Percentiles rank a stretch among this genome's conserved stretches.
These are phyloP conservation scores for Gynostemma pentaphyllum DNA, from an alignment of 306 rosid genomes.

Conservation along the genomic window DNA sequence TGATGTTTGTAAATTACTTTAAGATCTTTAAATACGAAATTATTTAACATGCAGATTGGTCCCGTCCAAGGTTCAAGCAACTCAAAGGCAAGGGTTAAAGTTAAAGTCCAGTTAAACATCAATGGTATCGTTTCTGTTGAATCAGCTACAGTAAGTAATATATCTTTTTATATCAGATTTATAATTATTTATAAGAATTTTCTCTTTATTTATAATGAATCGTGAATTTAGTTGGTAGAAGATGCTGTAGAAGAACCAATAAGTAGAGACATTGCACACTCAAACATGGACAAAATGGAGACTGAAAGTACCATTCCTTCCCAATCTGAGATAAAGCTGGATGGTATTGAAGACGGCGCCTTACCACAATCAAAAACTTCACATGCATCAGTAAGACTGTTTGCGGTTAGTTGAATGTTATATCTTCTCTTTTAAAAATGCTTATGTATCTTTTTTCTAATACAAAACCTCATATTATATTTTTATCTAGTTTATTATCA, in stretches of 20 bases:
- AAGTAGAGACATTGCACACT: constrained; percentile 19
- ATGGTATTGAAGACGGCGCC: constrained; percentile 35
- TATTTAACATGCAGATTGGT: constrained; percentile 54
- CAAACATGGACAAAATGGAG: constrained; percentile 51
- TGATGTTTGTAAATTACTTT: neutral
- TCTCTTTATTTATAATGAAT: constrained; percentile 5
- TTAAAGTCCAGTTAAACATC: constrained; percentile 58
- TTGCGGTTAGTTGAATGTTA: neutral
- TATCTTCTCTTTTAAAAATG: neutral
- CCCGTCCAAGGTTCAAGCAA: constrained; percentile 54
- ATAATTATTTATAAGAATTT: constrained; percentile 13
- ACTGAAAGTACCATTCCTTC: constrained; percentile 26
- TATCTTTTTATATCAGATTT: constrained; percentile 6
- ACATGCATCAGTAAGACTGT: constrained; percentile 37
- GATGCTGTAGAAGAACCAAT: constrained; percentile 29
- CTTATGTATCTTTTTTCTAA: neutral
- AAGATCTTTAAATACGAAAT: neutral
- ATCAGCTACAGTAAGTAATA: constrained; percentile 64
- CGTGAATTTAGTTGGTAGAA: constrained; percentile 50
- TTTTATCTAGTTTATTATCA: too few relatives aligned
- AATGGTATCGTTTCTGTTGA: constrained; percentile 75
- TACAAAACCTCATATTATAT: neutral
- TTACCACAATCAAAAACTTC: constrained; percentile 31
- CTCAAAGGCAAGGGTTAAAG: constrained; percentile 59
- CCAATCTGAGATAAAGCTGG: constrained; percentile 37